Base-by-base conservation (phyloP, 2,329 filamentous ascomycete species). In the Gnomoniopsis sp. region DNA sequence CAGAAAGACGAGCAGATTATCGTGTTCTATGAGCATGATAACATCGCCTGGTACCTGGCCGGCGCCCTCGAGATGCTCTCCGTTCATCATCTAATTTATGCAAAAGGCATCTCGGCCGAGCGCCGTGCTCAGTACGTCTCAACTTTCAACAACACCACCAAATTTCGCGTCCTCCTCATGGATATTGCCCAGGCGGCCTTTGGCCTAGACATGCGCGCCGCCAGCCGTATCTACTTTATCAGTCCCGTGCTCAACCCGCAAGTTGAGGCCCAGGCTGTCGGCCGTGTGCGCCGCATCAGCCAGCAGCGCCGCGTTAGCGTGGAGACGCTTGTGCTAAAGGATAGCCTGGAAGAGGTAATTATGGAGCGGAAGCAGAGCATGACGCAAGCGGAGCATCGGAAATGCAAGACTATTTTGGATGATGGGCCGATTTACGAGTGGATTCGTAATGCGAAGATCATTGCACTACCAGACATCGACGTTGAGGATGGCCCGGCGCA, bases 1-100 rank as follows among this genome's bases (percentile, higher is more conserved):
- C 85, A 95, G 55, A 72, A 79, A 1, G 74, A 81, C 0, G 92
- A 96, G 67, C 96, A 97, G 72, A 95, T 96, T 3, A 85, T 97
- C 54, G 83, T 97, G 11, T 98, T 98, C 71, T 97, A 96, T 70
- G 91, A 96, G 61, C 88, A 89, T 34, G 89, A 95, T 61, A 93
- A 96, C 65, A 82, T 89, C 2, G 93, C 91, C 1, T 96, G 85
- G 71, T 96, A 96, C 74, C 83, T 97, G 43, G 89, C 91, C 0
- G 87, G 92, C 68, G 86, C 88, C 33, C 80, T 98, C 0, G 93
- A 97, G 64, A 80, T 93, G 77, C 74, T 87, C 11, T 79, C 83
- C 65, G 76, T 88, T 4, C 75, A 81, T 21, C 79, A 87, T 54
- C 75, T 91, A 3, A 88, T 87, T 59, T 92, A 91, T 65, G 85